Conservation (phyloP, 345 rosid species). For the Luvunga scandens region DNA sequence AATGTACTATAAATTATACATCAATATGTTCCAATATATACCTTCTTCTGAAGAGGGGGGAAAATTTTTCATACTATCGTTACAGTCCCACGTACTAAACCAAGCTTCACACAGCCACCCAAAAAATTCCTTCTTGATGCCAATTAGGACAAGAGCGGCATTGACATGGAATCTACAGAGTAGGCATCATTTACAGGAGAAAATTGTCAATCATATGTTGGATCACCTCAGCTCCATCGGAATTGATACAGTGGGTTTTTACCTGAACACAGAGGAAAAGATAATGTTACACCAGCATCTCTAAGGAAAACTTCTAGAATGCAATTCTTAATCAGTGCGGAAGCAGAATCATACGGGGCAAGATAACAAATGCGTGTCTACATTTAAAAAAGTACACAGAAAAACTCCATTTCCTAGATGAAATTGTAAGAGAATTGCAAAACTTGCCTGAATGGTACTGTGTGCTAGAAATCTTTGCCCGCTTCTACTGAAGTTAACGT, state of each 20-base stretch:
- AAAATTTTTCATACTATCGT: too few relatives aligned
- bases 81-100: neutral
- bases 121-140: neutral
- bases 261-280: slow-evolving; percentile 48
- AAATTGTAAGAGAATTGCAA: neutral
- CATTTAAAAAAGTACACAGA: neutral
- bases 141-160: neutral
- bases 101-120: neutral
- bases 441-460: slow-evolving; percentile 74
- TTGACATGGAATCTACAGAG: neutral
- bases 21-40: too few relatives aligned
- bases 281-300: slow-evolving; percentile 2
- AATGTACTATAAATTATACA: neutral
- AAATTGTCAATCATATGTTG: slow-evolving; percentile 81
- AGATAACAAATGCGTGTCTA: neutral
- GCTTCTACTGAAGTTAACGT: slow-evolving; percentile 76
- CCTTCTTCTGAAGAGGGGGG: too few relatives aligned
- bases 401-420: neutral
- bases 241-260: slow-evolving; percentile 45
- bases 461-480: slow-evolving; percentile 65
- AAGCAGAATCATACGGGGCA: neutral
- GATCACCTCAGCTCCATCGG: slow-evolving; percentile 80
- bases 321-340: neutral
- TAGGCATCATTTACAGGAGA: slow-evolving; percentile 25
- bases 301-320: neutral